These are phyloP conservation scores for Aspergillus ibericus DNA, from an alignment of 2,329 filamentous ascomycete species.

Conservation along the genomic window DNA sequence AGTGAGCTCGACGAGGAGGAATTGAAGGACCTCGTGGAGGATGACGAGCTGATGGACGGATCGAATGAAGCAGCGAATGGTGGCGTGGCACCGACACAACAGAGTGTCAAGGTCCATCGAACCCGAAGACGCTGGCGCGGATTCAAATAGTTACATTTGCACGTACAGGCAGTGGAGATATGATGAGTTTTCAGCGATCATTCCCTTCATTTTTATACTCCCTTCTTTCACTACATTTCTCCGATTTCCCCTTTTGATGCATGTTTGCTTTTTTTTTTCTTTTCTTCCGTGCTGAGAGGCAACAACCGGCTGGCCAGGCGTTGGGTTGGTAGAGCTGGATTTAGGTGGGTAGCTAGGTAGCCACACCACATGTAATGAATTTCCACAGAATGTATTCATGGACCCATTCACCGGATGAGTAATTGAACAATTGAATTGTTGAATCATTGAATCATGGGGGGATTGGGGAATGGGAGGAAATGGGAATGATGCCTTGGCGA, in stretches of 20 bases:
- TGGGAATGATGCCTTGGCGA: background rate
- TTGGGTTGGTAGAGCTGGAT: slow-evolving; percentile 5
- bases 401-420: no score
- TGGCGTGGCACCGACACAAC: slow-evolving; percentile 12
- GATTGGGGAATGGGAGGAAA: no score
- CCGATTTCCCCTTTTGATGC: background rate
- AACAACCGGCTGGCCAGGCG: slow-evolving; percentile 10
- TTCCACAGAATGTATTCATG: background rate
- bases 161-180: background rate
- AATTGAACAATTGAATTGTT: no score
- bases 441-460: no score
- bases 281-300: background rate
- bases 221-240: slow-evolving; percentile 15
- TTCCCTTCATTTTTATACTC: slow-evolving; percentile 10
- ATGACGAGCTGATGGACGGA: slow-evolving; percentile 52
- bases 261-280: slow-evolving; percentile 12
- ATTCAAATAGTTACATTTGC: slow-evolving; percentile 23
- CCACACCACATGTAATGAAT: background rate
- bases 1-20: slow-evolving; percentile 92
- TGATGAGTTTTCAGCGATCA: background rate
- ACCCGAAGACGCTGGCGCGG: slow-evolving; percentile 34
- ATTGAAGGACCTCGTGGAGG: slow-evolving; percentile 65
- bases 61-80: slow-evolving; percentile 18
- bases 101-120: slow-evolving; percentile 28
- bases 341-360: background rate